Base-by-base conservation (phyloP, 1,284 basidiomycete genomes). In the Salmacisia buchloeana region DNA sequence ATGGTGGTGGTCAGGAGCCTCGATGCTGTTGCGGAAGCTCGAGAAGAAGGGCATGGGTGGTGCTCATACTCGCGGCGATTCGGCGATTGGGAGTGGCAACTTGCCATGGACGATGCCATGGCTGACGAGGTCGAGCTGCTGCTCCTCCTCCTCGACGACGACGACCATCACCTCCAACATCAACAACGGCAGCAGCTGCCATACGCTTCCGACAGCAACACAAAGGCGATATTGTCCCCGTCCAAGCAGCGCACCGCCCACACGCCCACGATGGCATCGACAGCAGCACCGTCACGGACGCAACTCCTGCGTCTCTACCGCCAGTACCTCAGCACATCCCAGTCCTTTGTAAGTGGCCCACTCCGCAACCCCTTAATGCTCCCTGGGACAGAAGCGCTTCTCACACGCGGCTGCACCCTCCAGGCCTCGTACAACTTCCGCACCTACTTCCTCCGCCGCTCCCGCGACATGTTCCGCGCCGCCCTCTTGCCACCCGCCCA, bases 361-460 rank as follows among this genome's bases (percentile, higher is more conserved):
- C 15, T 2, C 3, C 15, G 7, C n/a, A 27, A 18, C 49, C 10
- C 29, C 23, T 54, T 12, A n/a, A 2, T 18, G 2, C 18, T 12
- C 23, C 21, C 9, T 18, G 43, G 7, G 43, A 15, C 21, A 7
- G 2, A 7, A 38, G 18, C 39, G 4, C 23, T 21, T 43, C 15
- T n/a, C 23, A 5, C 15, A 15, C 23, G 39, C 39, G 5, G 5
- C 18, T 43, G 39, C 10, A 12, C n/a, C 35, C 29, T 33, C n/a
- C 66, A 79, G 76, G 68, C 73, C 1, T 75, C 77, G 27, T 79
- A 79, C 72, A 77, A 76, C 65, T 79, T 79, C 68, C 75, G 77
- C 49, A 77, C 77, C 41, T 79, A 78, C 67, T 79, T 78, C 63
- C 59, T 77, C 56, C 68, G 77, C 25, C 74, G 77, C 2, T 73